Evolutionary conservation across 108 stramenopile genomes (phyloP), one percentile per base, ranked within the genome.

Genomic region (Skeletonema costatum): DNA sequence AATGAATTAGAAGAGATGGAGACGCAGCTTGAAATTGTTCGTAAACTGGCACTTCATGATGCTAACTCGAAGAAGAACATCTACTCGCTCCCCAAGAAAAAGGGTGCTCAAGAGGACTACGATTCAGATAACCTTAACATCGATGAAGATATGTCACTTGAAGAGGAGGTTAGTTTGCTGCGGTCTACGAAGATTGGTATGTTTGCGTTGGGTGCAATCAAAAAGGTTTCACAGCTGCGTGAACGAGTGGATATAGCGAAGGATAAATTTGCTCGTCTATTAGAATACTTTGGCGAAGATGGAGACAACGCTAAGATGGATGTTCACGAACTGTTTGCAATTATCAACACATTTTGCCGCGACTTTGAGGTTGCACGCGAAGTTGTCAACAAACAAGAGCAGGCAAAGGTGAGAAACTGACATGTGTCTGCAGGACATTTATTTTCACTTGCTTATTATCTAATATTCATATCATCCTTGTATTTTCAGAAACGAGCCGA

Each of bases 261-360:
- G 63, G 68, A 35, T 33, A 92, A 92, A 69, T 95, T 92, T 63
- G 17, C 60, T 4, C 69, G 81, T 4, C 80, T 91, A 6, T 64
- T 88, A 2, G 90, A 95, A 51, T 95, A 95, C 65, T 91, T 95
- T 70, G 97, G 97, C 3, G 87, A 86, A 71, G 89, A 93, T 69
- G 89, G 85, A 16, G 68, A 75, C 16, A 77, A 82, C 33, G 77
- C 85, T 2, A 84, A 85, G 30, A 86, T 87, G 84, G 89, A 91
- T 29, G 91, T 91, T 9, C 92, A 95, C 50, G 91, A 97, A 53
- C 67, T 97, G 39, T 97, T 97, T 50, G 83, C 85, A 42, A 95
- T 91, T 31, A 87, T 97, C 39, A 81, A 44, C 16, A 77, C 69
- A 4, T 97, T 97, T 75, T 84, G 81, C 36, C 81, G 86, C n/a